A percentile compares a stretch with the other conserved stretches of the same genome.
phyloP scores from a whole-genome alignment of 306 rosid species.

The Cucurbita ficifolia region DNA sequence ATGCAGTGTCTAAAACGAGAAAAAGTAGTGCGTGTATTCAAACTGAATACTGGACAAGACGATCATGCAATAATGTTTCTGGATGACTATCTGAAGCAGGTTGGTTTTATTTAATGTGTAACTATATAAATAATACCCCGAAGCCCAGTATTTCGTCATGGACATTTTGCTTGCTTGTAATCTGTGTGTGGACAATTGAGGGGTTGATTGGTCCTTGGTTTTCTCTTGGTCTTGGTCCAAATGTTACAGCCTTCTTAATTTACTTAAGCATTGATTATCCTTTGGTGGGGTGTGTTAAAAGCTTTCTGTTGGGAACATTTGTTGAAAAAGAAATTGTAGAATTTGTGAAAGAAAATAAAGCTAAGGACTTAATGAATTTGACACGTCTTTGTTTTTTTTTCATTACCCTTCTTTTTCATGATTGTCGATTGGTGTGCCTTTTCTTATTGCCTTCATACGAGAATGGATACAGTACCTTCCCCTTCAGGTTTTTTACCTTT shows the following conservation, averaged over 20 bases:
- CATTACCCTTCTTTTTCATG: not conserved
- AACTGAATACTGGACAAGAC: constrained; percentile 80
- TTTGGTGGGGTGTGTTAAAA: not conserved
- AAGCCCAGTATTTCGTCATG: not conserved
- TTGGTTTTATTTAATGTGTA: constrained; percentile 14
- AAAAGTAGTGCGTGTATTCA: constrained; percentile 67
- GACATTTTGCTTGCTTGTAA: not conserved
- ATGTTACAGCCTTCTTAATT: not conserved
- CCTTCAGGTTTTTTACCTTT: not conserved
- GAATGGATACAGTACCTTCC: not conserved
- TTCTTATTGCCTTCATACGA: not conserved
- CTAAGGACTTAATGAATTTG: not conserved
- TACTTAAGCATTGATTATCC: not conserved
- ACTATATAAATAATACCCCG: not conserved
- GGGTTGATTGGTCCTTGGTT: not conserved
- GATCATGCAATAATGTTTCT: constrained; percentile 79
- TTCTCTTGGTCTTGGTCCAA: not conserved
- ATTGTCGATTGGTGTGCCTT: not conserved
- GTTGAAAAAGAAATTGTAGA: not conserved
- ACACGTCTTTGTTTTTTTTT: not conserved
- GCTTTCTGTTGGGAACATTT: not conserved
- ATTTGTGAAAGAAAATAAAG: not conserved
- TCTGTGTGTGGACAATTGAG: not conserved
- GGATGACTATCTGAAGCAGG: constrained; percentile 78
- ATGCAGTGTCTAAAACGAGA: constrained; percentile 69